Evolutionary conservation across 75 land plant species (phyloP), one percentile per base, ranked within the genome.

Genomic region (Sequoia sempervirens): DNA sequence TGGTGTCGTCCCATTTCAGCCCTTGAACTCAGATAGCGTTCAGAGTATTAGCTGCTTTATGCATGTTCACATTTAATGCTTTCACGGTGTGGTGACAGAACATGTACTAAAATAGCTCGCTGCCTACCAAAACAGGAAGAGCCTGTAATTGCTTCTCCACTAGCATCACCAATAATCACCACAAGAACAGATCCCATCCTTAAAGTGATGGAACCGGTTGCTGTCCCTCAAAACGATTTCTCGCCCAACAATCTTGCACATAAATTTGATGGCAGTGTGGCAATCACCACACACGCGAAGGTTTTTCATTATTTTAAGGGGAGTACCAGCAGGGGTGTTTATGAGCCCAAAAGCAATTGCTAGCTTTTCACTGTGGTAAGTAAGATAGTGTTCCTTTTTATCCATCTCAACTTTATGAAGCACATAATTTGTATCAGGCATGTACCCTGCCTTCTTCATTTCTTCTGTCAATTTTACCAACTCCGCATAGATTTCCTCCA

Each of bases 371-470:
- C 78, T 75, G 23, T 75, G 78, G 26, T 75, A 75, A n/a, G 78
- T 15, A 7, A 75, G 78, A 38, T 75, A 38, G 45, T 37, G 18
- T 40, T 75, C 78, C 78, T 75, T 75, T 7, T 40, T 20, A 37
- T 75, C 78, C 8, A 75, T 37, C 45, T 75, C 41, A 37, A 75
- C 41, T 7, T 75, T 38, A 75, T 75, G 78, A 17, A 75, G 78
- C 45, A 75, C 78, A 40, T 37, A 38, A 23, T 34, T 75, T 75
- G 78, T 75, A 75, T 75, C 40, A 36, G 78, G 78, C 45, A 40
- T 6, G 41, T 75, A 75, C 78, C 78, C 78, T 38, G 78, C 78
- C 78, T 75, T 38, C 78, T 75, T 75, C 78, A 75, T 75, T 75
- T 75, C 41, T 4, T 75, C 78, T 17, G 78, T 75, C 78, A 75